Conservation (phyloP, 768 basidiomycete species). For the Pleurotus tuoliensis region DNA sequence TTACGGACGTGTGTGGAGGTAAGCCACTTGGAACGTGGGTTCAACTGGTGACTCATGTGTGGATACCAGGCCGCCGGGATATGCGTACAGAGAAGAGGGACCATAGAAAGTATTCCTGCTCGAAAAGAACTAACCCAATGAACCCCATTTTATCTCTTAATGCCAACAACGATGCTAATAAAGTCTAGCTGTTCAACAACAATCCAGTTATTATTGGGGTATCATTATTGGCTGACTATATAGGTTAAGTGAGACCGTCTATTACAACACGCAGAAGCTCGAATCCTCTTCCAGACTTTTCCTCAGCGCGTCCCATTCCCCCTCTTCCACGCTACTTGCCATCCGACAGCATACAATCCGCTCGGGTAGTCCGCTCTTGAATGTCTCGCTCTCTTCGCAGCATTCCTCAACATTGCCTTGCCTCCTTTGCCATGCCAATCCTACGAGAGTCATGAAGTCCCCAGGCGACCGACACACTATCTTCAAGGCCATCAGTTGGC, state of each 20-base stretch:
- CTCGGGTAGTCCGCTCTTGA: neutral
- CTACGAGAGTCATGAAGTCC: neutral
- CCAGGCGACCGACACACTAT: neutral
- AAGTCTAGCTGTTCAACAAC: too few relatives aligned
- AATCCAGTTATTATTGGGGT: too few relatives aligned
- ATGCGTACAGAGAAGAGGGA: slow-evolving; percentile 54
- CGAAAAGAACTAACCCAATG: slow-evolving; percentile 30
- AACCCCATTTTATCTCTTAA: too few relatives aligned
- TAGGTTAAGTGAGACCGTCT: too few relatives aligned
- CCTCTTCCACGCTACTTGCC: neutral
- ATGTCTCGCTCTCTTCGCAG: neutral
- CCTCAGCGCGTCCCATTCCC: neutral
- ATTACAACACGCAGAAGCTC: slow-evolving; percentile 4
- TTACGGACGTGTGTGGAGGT: slow-evolving; percentile 42
- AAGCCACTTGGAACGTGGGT: slow-evolving; percentile 12
- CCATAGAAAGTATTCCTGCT: slow-evolving; percentile 54
- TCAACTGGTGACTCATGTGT: neutral
- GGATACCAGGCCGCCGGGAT: slow-evolving; percentile 52
- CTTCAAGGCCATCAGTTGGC: neutral
- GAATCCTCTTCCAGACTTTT: neutral
- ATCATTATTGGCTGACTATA: too few relatives aligned
- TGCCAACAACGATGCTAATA: too few relatives aligned
- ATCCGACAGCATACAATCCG: neutral
- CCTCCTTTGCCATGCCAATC: neutral
- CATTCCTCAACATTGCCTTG: neutral